A percentile compares a stretch with the other conserved stretches of the same genome.
phyloP scores from a whole-genome alignment of 495 filamentous ascomycete species.

The Lophiostoma macrostomum region DNA sequence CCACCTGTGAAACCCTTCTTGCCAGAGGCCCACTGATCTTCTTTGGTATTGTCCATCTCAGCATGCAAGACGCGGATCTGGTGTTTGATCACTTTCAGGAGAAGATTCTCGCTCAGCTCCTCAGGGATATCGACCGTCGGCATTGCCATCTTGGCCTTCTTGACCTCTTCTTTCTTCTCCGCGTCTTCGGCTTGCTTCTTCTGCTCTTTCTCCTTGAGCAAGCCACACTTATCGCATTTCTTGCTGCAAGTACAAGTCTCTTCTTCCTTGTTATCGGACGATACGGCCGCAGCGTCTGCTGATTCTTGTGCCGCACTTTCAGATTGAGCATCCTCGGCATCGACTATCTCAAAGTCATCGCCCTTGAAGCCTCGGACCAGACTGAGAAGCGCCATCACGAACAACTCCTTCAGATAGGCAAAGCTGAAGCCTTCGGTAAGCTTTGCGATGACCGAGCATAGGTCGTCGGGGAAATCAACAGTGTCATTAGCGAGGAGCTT shows the following conservation, averaged over 20 bases:
- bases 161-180: constrained; percentile 9
- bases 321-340: constrained; percentile 12
- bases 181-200: background rate
- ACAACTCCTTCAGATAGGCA: constrained; percentile 35
- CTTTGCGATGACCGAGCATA: constrained; percentile 19
- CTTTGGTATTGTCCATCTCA: constrained; percentile 38
- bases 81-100: constrained; percentile 31
- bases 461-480: constrained; percentile 30
- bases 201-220: background rate
- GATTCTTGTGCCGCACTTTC: background rate
- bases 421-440: constrained; percentile 33
- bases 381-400: constrained; percentile 31
- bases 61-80: constrained; percentile 31
- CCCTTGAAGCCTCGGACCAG: constrained; percentile 23
- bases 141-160: constrained; percentile 14
- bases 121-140: constrained; percentile 32
- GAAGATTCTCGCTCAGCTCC: constrained; percentile 28
- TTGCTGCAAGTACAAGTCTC: constrained; percentile 12
- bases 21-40: constrained; percentile 22
- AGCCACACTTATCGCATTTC: constrained; percentile 11
- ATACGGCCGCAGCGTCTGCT: background rate
- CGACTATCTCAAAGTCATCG: constrained; percentile 26
- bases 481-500: constrained; percentile 32
- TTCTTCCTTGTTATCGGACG: background rate
- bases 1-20: constrained; percentile 7